Evolutionary conservation across 2,329 filamentous ascomycete genomes (phyloP), one percentile per base, ranked within the genome.

Genomic region (Trichoderma asperellum): DNA sequence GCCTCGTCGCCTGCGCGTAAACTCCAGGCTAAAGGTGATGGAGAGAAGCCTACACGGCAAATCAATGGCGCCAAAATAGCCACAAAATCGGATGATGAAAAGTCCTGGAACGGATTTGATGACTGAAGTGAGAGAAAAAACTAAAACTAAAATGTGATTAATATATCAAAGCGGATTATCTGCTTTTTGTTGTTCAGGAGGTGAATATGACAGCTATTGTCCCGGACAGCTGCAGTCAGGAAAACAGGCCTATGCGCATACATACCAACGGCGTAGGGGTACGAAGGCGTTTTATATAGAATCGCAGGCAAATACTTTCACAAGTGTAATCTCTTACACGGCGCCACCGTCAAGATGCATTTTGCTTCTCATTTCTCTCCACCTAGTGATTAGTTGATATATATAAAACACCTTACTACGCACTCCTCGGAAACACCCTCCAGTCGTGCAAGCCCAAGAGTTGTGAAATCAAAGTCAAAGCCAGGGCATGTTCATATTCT

Each of bases 71-170:
- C 12, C 37, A 32, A 47, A 27, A 68, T 64, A 32, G 52, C 64
- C 5, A 68, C 68, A n/a, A 73, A 73, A 16, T 77, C 76, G 16
- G 79, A 82, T n/a, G 79, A 80, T 57, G 80, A 82, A 69, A 81
- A 80, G 71, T 81, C 81, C 10, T 82, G 81, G 80, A 81, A 82
- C 65, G 81, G 80, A 5, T 82, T 82, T 66, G 75, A 80, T 27
- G 79, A 82, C 71, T 82, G 73, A 76, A 47, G 11, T 55, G 37
- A 18, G 21, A 6, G 24, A 47, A 1, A 16, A 35, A 58, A 58
- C 8, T 16, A 55, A 7, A 65, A 55, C 5, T 6, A 35, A 58
- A 57, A 40, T 47, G 47, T 57, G 47, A 47, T 47, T 16, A 57
- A 58, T 35, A n/a, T 58, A 58, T 40, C 29, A 34, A 56, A 43